A percentile compares a stretch with the other conserved stretches of the same genome.
These are phyloP conservation scores for Chloromonas sp. DNA, from an alignment of 163 green algal species.

Conservation along the genomic window DNA sequence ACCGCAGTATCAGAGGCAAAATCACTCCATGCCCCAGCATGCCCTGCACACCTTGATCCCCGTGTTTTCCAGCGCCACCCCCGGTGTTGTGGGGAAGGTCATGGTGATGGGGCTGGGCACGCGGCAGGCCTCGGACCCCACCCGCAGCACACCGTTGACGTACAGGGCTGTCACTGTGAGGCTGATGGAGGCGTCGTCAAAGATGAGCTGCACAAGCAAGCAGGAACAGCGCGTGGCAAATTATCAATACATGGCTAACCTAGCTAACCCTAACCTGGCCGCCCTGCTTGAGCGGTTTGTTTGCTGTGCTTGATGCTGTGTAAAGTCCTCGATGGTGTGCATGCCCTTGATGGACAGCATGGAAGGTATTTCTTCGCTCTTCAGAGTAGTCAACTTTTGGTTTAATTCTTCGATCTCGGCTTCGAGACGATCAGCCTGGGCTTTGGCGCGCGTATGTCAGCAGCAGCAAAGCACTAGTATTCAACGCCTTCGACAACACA, in stretches of 20 bases:
- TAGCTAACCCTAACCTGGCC: background rate
- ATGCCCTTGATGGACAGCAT: too few relatives aligned
- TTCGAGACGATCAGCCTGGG: too few relatives aligned
- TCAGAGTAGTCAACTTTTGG: too few relatives aligned
- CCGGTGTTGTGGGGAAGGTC: constrained; percentile 26
- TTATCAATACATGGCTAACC: background rate
- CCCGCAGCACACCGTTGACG: constrained; percentile 34
- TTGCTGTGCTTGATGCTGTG: too few relatives aligned
- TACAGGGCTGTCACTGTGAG: constrained; percentile 36
- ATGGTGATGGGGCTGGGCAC: constrained; percentile 31
- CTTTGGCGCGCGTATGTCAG: background rate
- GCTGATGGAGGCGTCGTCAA: constrained; percentile 39
- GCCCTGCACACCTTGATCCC: constrained; percentile 22
- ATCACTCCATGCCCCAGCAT: too few relatives aligned
- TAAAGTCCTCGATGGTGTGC: too few relatives aligned
- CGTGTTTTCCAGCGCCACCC: constrained; percentile 7
- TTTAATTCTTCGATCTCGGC: too few relatives aligned
- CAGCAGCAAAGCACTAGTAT: background rate
- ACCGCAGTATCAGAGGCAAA: too few relatives aligned
- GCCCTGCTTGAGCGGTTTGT: background rate
- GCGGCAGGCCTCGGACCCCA: constrained; percentile 33
- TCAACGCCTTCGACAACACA: background rate
- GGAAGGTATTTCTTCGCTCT: too few relatives aligned
- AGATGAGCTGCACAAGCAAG: constrained; percentile 35
- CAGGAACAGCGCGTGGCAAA: background rate